A percentile compares a stretch with the other conserved stretches of the same genome.
These are phyloP conservation scores for Penicillium ucsense DNA, from an alignment of 495 filamentous ascomycete genomes.

Conservation along the genomic window DNA sequence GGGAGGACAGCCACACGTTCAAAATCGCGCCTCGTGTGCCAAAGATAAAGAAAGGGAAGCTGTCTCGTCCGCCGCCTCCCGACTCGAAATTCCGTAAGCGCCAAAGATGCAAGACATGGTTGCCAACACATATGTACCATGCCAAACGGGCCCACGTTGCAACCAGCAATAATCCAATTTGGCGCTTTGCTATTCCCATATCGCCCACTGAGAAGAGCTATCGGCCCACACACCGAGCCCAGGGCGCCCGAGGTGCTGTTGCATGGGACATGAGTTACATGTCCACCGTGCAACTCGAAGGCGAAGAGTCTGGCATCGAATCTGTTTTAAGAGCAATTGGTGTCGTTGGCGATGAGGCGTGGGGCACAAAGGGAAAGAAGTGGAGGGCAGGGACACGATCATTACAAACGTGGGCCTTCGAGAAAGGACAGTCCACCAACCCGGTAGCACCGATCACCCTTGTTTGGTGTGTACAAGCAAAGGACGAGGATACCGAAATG, in stretches of 20 bases:
- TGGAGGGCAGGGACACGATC: constrained; percentile 67
- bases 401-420: constrained; percentile 58
- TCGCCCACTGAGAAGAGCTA: constrained; percentile 85
- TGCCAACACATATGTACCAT: constrained; percentile 91
- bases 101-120: constrained; percentile 82
- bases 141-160: constrained; percentile 88
- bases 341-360: constrained; percentile 46
- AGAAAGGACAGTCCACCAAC: constrained; percentile 39
- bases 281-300: constrained; percentile 73
- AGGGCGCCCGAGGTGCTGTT: constrained; percentile 53
- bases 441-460: constrained; percentile 70
- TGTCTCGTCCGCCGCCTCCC: constrained; percentile 56
- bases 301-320: constrained; percentile 50
- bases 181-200: constrained; percentile 80
- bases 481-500: constrained; percentile 29
- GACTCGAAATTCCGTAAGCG: constrained; percentile 73
- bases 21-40: constrained; percentile 44
- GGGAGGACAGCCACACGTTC: constrained; percentile 25
- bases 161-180: constrained; percentile 63
- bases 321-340: constrained; percentile 52
- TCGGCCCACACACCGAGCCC: constrained; percentile 76
- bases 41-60: constrained; percentile 59
- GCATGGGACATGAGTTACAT: constrained; percentile 97
- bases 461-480: constrained; percentile 47
- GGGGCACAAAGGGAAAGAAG: constrained; percentile 53